These are phyloP conservation scores for Hyaloperonospora brassicae DNA, from an alignment of 352 stramenopile genomes.

Conservation along the genomic window DNA sequence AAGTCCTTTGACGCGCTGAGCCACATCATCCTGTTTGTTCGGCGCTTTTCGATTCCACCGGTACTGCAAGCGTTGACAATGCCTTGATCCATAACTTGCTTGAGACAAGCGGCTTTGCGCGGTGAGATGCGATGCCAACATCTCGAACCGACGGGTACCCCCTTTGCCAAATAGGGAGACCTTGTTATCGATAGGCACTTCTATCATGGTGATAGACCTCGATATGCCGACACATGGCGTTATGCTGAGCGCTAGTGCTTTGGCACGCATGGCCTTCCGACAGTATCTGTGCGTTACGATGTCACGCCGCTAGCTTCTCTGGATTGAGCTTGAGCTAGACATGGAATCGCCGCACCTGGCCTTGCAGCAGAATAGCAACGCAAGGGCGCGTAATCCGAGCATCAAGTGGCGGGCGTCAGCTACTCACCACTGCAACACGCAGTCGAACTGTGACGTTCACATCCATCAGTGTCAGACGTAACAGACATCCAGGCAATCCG, in stretches of 20 bases:
- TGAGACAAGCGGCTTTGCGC: constrained; percentile 87
- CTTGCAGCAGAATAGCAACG: too few species aligned
- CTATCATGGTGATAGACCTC: constrained; percentile 62
- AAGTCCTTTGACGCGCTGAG: constrained; percentile 50
- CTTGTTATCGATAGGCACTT: constrained; percentile 51
- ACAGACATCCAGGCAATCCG: constrained; percentile 1
- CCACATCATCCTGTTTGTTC: constrained; percentile 77
- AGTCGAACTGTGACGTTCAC: constrained; percentile 10
- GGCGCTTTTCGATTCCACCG: constrained; percentile 82
- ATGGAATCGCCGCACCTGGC: too few species aligned
- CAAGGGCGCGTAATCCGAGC: too few species aligned
- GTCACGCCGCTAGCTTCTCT: too few species aligned
- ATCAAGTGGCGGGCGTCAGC: constrained; percentile 14
- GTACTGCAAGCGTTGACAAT: constrained; percentile 89
- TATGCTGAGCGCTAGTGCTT: constrained; percentile 41
- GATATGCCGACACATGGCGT: constrained; percentile 49
- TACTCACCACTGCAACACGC: constrained; percentile 4
- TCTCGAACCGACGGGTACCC: constrained; percentile 45
- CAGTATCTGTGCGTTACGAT: too few species aligned
- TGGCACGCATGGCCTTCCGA: constrained; percentile 9
- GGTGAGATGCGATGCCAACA: constrained; percentile 78
- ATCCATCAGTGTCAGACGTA: constrained; percentile 4
- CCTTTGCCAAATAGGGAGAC: constrained; percentile 27
- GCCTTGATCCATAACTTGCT: constrained; percentile 83
- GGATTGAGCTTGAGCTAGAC: too few species aligned